phyloP scores from a whole-genome alignment of 2,329 filamentous ascomycete species.

The Lasiodiplodia citricola region DNA sequence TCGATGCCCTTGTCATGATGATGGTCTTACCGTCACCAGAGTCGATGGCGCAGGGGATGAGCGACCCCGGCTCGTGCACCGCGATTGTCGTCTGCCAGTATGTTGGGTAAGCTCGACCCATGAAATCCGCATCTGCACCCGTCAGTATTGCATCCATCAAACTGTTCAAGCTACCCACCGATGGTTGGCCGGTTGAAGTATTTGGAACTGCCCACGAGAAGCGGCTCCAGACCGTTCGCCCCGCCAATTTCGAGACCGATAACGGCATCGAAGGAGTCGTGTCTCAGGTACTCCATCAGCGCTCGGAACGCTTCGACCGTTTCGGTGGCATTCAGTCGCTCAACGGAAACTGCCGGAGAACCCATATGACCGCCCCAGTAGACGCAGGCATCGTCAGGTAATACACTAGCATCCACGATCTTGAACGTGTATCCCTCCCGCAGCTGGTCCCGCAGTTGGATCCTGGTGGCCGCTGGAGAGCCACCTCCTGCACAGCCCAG shows the following conservation, averaged over 20 bases:
- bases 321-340: conserved; percentile 45
- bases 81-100: conserved; percentile 26
- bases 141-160: conserved; percentile 14
- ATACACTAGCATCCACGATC: conserved; percentile 48
- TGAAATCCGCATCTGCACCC: conserved; percentile 20
- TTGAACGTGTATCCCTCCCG: conserved; percentile 47
- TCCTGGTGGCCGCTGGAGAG: conserved; percentile 51
- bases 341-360: conserved; percentile 51
- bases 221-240: conserved; percentile 44
- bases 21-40: conserved; percentile 28
- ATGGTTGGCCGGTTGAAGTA: conserved; percentile 30
- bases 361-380: conserved; percentile 54
- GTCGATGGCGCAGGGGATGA: conserved; percentile 25
- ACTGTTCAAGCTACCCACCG: conserved; percentile 7
- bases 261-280: conserved; percentile 41
- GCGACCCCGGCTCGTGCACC: conserved; percentile 21
- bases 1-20: conserved; percentile 27
- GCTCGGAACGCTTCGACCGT: conserved; percentile 48
- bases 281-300: conserved; percentile 42
- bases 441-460: conserved; percentile 50
- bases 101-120: conserved; percentile 23
- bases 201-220: conserved; percentile 36
- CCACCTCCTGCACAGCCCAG: conserved; percentile 57
- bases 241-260: conserved; percentile 55
- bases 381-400: conserved; percentile 52